phyloP scores from a whole-genome alignment of 1,284 basidiomycete species.

The Marasmius oreades region DNA sequence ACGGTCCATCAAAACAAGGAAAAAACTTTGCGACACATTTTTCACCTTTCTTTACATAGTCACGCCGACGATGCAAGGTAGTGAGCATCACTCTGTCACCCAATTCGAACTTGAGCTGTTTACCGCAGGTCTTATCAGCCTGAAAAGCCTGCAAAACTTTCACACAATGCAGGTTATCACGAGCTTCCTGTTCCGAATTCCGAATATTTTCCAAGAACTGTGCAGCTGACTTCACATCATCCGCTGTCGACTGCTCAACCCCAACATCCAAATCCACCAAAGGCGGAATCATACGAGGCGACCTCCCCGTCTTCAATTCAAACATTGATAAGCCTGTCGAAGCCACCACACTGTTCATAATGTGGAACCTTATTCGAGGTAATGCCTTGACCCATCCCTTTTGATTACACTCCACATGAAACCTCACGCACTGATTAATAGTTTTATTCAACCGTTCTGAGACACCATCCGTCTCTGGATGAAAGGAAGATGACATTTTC shows the following conservation, averaged over 20 bases:
- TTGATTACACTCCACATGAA: slow-evolving; percentile 31
- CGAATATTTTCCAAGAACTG: not conserved
- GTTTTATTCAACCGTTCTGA: slow-evolving; percentile 33
- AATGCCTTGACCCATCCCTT: slow-evolving; percentile 31
- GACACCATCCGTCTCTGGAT: slow-evolving; percentile 26
- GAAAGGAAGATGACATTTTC: slow-evolving; percentile 17
- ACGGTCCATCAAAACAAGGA: slow-evolving; percentile 18
- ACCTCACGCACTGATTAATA: slow-evolving; percentile 28
- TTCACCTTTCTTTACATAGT: not conserved
- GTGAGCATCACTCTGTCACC: slow-evolving; percentile 6
- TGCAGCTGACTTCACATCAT: too few relatives aligned
- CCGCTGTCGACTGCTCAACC: not conserved
- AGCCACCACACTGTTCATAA: slow-evolving; percentile 32
- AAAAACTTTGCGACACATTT: slow-evolving; percentile 18
- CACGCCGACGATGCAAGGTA: not conserved
- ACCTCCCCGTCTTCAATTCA: slow-evolving; percentile 20
- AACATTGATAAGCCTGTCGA: slow-evolving; percentile 32
- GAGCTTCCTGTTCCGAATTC: not conserved
- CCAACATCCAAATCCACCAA: not conserved
- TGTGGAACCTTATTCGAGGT: slow-evolving; percentile 32
- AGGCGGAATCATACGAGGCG: slow-evolving; percentile 25
- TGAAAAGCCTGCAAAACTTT: slow-evolving; percentile 5
- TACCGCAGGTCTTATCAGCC: not conserved
- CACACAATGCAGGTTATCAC: not conserved
- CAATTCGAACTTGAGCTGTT: not conserved